These are phyloP conservation scores for Talaromyces marneffei DNA, from an alignment of 2,329 filamentous ascomycete species.

Conservation along the genomic window DNA sequence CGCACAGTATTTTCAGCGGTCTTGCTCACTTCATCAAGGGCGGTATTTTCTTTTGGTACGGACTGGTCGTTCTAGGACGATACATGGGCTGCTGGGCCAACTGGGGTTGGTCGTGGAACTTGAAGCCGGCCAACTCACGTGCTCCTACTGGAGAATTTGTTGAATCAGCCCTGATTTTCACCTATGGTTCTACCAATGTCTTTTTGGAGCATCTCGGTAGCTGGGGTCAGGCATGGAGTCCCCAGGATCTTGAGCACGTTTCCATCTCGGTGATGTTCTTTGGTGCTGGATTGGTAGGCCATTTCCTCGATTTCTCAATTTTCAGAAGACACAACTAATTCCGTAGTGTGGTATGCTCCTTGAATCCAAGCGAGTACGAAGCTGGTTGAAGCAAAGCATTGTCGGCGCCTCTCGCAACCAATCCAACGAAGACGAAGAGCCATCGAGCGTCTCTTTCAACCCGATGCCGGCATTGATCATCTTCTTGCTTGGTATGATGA, in stretches of 20 bases:
- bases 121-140: slow-evolving; percentile 64
- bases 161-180: slow-evolving; percentile 83
- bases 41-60: slow-evolving; percentile 91
- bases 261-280: slow-evolving; percentile 93
- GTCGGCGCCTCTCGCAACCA: slow-evolving; percentile 33
- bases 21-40: slow-evolving; percentile 93
- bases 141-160: slow-evolving; percentile 77
- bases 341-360: slow-evolving; percentile 71
- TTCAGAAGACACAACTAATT: not conserved
- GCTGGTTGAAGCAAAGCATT: slow-evolving; percentile 47
- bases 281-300: slow-evolving; percentile 71
- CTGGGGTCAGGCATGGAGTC: slow-evolving; percentile 64
- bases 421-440: slow-evolving; percentile 29
- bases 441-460: slow-evolving; percentile 65
- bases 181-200: slow-evolving; percentile 83
- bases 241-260: slow-evolving; percentile 82
- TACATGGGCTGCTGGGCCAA: slow-evolving; percentile 89
- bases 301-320: not conserved
- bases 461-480: slow-evolving; percentile 84
- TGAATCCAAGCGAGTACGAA: slow-evolving; percentile 65
- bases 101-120: slow-evolving; percentile 92
- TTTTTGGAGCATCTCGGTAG: slow-evolving; percentile 83
- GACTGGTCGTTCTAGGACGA: slow-evolving; percentile 75
- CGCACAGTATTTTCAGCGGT: slow-evolving; percentile 66
- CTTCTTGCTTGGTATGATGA: slow-evolving; percentile 83